Percentiles rank a stretch among this genome's conserved stretches.
Conservation (phyloP, 2,329 filamentous ascomycete species). For the Calonectria hawksworthii region DNA sequence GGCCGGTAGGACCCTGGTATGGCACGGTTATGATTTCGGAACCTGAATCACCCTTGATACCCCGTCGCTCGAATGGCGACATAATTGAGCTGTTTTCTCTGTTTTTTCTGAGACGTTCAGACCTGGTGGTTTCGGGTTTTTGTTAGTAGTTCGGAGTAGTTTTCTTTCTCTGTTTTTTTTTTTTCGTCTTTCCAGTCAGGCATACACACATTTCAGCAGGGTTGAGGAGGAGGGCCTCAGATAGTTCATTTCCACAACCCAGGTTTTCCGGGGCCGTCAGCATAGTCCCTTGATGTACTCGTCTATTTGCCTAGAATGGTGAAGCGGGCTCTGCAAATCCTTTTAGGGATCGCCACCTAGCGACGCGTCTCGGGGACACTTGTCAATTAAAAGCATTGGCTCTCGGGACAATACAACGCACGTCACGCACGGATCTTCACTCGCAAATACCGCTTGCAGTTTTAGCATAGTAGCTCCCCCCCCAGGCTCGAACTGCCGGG, state of each 20-base stretch:
- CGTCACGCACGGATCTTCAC: slow-evolving; percentile 10
- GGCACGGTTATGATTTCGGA: neutral
- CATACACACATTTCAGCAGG: neutral
- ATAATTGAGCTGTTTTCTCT: neutral
- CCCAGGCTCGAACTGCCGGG: slow-evolving; percentile 9
- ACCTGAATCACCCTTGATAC: neutral
- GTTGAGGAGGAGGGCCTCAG: neutral
- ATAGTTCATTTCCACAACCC: neutral
- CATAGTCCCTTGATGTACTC: neutral
- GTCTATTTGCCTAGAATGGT: neutral
- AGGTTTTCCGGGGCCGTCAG: neutral
- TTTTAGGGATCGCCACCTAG: neutral
- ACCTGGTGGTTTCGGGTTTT: neutral
- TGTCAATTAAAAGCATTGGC: neutral
- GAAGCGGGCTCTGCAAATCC: neutral
- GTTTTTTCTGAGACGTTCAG: neutral
- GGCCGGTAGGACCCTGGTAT: neutral
- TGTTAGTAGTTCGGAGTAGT: neutral
- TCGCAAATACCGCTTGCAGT: slow-evolving; percentile 1
- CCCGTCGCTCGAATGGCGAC: neutral
- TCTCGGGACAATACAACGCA: neutral
- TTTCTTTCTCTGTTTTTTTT: neutral
- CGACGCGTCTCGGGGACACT: slow-evolving; percentile 2
- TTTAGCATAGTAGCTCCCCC: neutral
- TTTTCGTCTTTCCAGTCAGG: neutral